phyloP scores from a whole-genome alignment of 306 rosid genomes.

The Pterocarpus santalinus region DNA sequence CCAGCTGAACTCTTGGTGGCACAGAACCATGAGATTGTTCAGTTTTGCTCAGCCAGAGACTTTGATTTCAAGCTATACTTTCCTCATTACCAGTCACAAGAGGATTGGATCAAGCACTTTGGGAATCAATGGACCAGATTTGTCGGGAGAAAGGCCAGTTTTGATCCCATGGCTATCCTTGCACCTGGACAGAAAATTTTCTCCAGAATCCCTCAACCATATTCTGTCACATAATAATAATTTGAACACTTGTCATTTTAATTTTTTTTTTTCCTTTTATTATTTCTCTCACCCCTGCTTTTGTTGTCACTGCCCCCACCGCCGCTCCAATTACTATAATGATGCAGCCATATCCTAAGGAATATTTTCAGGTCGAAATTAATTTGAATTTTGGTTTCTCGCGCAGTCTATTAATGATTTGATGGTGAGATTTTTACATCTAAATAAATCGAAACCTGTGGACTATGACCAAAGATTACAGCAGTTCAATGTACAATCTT shows the following conservation, averaged over 20 bases:
- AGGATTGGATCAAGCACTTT: slow-evolving; percentile 83
- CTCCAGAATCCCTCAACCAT: slow-evolving; percentile 55
- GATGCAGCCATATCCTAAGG: slow-evolving; percentile 44
- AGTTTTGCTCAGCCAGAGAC: slow-evolving; percentile 55
- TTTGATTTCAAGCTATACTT: slow-evolving; percentile 84
- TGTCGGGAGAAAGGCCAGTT: slow-evolving; percentile 59
- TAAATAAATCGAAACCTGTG: not conserved
- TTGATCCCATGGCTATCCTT: slow-evolving; percentile 88
- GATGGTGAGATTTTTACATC: not conserved
- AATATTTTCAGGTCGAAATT: slow-evolving; percentile 47
- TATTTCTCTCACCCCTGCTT: not conserved
- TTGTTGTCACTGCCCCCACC: slow-evolving; percentile 17
- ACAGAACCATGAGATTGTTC: slow-evolving; percentile 75
- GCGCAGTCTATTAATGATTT: slow-evolving; percentile 14
- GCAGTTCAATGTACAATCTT: slow-evolving; percentile 3
- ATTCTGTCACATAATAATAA: slow-evolving; percentile 22
- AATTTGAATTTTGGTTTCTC: slow-evolving; percentile 18
- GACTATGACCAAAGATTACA: slow-evolving; percentile 27
- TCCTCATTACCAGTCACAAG: slow-evolving; percentile 78
- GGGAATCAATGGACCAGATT: slow-evolving; percentile 80
- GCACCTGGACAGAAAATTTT: slow-evolving; percentile 94
- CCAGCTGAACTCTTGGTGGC: slow-evolving; percentile 59
- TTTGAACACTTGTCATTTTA: not conserved
- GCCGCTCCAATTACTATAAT: slow-evolving; percentile 5
- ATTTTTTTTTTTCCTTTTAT: not conserved